These are phyloP conservation scores for Sporisorium scitamineum DNA, from an alignment of 1,284 basidiomycete genomes.

Conservation along the genomic window DNA sequence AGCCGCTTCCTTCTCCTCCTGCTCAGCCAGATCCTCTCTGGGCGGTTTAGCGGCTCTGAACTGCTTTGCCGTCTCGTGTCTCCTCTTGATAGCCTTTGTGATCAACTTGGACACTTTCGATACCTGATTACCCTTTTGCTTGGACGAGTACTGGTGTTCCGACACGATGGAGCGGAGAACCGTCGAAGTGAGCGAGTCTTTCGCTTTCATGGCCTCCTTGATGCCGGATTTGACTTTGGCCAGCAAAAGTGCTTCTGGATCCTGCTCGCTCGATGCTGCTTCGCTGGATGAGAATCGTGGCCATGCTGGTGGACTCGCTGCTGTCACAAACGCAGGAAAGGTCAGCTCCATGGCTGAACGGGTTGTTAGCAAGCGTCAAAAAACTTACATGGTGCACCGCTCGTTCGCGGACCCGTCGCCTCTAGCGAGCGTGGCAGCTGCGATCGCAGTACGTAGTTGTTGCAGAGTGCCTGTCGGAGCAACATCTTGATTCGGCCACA, in stretches of 20 bases:
- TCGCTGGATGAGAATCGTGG: constrained; percentile 31
- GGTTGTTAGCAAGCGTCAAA: not conserved
- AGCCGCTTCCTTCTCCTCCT: constrained; percentile 56
- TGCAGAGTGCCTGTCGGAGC: constrained; percentile 37
- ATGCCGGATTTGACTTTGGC: constrained; percentile 52
- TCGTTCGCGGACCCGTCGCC: constrained; percentile 13
- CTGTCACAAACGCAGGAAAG: not conserved
- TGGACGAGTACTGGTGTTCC: constrained; percentile 58
- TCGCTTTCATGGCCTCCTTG: constrained; percentile 60
- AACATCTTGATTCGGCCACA: constrained; percentile 13
- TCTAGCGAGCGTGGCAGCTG: constrained; percentile 40
- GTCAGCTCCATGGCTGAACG: not conserved
- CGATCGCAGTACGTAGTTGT: constrained; percentile 33
- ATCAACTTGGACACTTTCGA: constrained; percentile 47
- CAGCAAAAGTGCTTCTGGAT: constrained; percentile 45
- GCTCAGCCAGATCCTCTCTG: constrained; percentile 56
- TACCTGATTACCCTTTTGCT: constrained; percentile 44
- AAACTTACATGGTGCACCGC: constrained; percentile 22
- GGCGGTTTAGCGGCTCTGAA: constrained; percentile 55
- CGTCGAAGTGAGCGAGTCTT: constrained; percentile 52
- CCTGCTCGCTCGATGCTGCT: constrained; percentile 10
- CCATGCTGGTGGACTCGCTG: constrained; percentile 22
- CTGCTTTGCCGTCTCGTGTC: constrained; percentile 52
- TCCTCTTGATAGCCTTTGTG: constrained; percentile 52
- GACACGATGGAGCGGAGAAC: constrained; percentile 57